Conservation (phyloP, 2,329 filamentous ascomycete genomes). For the Ramularia endophylla region DNA sequence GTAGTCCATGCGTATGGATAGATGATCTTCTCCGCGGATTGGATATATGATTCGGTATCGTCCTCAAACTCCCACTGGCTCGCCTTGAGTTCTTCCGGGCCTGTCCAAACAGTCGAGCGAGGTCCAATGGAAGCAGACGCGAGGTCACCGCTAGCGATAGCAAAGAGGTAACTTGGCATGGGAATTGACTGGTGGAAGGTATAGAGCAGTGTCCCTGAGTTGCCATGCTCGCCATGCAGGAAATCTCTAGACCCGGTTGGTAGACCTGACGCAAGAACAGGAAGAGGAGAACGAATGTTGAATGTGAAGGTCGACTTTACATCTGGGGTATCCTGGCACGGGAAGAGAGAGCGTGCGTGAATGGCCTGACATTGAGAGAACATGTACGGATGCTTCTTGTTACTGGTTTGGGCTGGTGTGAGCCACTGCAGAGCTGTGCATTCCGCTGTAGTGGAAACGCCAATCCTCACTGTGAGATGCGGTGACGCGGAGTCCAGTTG, state of each 20-base stretch:
- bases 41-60: slow-evolving; percentile 88
- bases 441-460: slow-evolving; percentile 63
- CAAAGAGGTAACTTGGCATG: slow-evolving; percentile 91
- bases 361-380: slow-evolving; percentile 98
- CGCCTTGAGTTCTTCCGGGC: slow-evolving; percentile 75
- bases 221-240: slow-evolving; percentile 48
- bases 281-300: slow-evolving; percentile 76
- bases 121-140: slow-evolving; percentile 80
- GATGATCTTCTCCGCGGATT: slow-evolving; percentile 72
- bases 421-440: slow-evolving; percentile 96
- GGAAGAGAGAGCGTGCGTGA: slow-evolving; percentile 87
- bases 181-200: slow-evolving; percentile 85
- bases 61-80: slow-evolving; percentile 88
- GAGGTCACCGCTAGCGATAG: slow-evolving; percentile 79
- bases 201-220: slow-evolving; percentile 58
- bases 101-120: slow-evolving; percentile 76
- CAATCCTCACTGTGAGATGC: slow-evolving; percentile 18
- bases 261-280: slow-evolving; percentile 87
- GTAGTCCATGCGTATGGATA: slow-evolving; percentile 91
- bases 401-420: slow-evolving; percentile 85
- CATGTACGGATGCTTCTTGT: slow-evolving; percentile 95
- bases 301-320: slow-evolving; percentile 95
- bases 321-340: slow-evolving; percentile 95
- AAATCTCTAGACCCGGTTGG: slow-evolving; percentile 49
- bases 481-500: slow-evolving; percentile 30